phyloP scores from a whole-genome alignment of 2,329 filamentous ascomycete genomes.

The Colletotrichum sp. region DNA sequence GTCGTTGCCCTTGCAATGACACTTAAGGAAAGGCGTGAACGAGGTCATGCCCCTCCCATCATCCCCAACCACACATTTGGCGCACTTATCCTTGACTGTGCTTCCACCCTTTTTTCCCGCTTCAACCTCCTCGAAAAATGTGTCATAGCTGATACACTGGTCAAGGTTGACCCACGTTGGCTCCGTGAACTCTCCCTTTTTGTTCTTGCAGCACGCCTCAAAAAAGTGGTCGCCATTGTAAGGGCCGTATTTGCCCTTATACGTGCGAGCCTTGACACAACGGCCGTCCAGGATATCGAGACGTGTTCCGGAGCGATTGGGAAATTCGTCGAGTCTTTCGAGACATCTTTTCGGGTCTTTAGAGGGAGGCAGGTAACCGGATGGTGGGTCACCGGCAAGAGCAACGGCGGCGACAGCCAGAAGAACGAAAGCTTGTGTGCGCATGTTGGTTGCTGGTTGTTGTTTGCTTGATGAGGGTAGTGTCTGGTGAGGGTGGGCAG shows the following conservation, averaged over 20 bases:
- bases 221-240: background rate
- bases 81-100: background rate
- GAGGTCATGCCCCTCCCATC: background rate
- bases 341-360: background rate
- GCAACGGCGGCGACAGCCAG: background rate
- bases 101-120: background rate
- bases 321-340: background rate
- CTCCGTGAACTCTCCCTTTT: background rate
- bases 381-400: background rate
- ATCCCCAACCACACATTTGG: background rate
- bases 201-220: constrained; percentile 1
- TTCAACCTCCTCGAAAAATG: background rate
- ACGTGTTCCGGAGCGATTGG: background rate
- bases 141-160: background rate
- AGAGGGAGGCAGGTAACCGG: background rate
- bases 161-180: background rate
- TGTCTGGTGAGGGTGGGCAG: background rate
- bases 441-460: background rate
- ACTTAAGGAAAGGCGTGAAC: background rate
- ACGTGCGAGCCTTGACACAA: background rate
- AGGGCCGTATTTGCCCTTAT: background rate
- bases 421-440: background rate
- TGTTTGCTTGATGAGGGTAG: background rate
- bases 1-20: background rate
- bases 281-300: background rate